Conservation (phyloP, 148 eudicot genomes). For the Hydrangea macrophylla region DNA sequence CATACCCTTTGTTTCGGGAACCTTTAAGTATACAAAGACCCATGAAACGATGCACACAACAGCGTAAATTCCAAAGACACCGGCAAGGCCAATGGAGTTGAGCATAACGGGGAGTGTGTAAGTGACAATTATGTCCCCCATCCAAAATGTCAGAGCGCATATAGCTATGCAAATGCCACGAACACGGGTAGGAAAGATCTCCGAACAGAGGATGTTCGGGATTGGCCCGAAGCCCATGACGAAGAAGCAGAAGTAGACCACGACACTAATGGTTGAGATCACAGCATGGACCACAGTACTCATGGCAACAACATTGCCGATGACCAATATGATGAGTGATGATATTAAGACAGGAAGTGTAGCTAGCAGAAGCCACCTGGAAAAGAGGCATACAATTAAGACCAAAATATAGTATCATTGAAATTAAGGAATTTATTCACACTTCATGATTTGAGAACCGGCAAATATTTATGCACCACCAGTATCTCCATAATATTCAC, state of each 20-base stretch:
- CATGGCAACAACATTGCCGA: slow-evolving; percentile 44
- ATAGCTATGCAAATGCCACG: slow-evolving; percentile 92
- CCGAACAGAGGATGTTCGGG: slow-evolving; percentile 81
- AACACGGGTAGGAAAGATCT: slow-evolving; percentile 80
- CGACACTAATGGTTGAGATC: slow-evolving; percentile 63
- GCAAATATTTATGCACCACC: not conserved
- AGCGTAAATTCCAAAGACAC: slow-evolving; percentile 78
- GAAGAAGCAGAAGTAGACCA: slow-evolving; percentile 74
- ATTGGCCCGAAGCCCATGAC: slow-evolving; percentile 90
- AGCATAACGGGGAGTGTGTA: slow-evolving; percentile 76
- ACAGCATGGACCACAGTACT: slow-evolving; percentile 49
- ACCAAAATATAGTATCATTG: not conserved
- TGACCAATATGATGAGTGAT: slow-evolving; percentile 52
- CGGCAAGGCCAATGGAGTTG: slow-evolving; percentile 64
- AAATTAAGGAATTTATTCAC: not conserved
- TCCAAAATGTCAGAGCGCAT: slow-evolving; percentile 80
- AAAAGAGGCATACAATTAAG: slow-evolving; percentile 9
- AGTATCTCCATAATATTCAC: too few relatives aligned
- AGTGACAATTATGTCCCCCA: slow-evolving; percentile 73
- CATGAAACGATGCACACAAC: slow-evolving; percentile 60
- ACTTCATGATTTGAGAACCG: not conserved
- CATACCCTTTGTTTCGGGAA: slow-evolving; percentile 87
- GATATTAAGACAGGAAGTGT: slow-evolving; percentile 59
- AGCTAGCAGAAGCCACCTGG: slow-evolving; percentile 64
- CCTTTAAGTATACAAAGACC: slow-evolving; percentile 70